Conservation (phyloP, 305 asterid species). For the Fraxinus angustifolia region DNA sequence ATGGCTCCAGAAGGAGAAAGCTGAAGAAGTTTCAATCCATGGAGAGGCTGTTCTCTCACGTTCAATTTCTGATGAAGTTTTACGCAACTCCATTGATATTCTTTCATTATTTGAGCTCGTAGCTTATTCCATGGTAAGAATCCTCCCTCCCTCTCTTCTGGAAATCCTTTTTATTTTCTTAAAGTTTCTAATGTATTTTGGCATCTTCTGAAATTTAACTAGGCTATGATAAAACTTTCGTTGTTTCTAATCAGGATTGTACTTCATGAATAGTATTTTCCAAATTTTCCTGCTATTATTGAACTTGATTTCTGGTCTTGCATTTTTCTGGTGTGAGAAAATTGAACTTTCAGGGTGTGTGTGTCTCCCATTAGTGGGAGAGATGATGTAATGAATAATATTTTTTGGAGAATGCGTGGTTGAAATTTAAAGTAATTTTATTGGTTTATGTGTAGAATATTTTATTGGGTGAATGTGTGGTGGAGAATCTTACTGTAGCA, state of each 20-base stretch:
- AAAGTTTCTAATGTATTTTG: neutral
- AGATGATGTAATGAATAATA: no score
- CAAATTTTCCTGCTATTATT: neutral
- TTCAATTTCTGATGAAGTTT: conserved; percentile 29
- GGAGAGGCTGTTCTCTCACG: conserved; percentile 23
- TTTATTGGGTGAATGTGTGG: no score
- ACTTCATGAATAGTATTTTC: neutral
- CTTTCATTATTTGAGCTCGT: conserved; percentile 71
- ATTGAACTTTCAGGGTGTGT: neutral
- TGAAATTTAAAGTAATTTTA: no score
- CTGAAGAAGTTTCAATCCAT: conserved; percentile 26
- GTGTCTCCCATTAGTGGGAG: no score
- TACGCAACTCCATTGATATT: conserved; percentile 42
- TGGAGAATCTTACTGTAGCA: no score
- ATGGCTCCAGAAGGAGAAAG: conserved; percentile 19
- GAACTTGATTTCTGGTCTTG: neutral
- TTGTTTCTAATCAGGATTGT: neutral
- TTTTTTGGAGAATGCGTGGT: no score
- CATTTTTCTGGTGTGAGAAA: neutral
- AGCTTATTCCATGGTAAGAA: conserved; percentile 68
- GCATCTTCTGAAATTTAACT: neutral
- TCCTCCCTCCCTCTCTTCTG: conserved; percentile 11
- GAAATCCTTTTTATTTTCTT: neutral
- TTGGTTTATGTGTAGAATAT: no score
- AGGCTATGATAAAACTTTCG: neutral